Base-by-base conservation (phyloP, 2,329 filamentous ascomycete species). In the Hymenotorrendiella dingleyae region DNA sequence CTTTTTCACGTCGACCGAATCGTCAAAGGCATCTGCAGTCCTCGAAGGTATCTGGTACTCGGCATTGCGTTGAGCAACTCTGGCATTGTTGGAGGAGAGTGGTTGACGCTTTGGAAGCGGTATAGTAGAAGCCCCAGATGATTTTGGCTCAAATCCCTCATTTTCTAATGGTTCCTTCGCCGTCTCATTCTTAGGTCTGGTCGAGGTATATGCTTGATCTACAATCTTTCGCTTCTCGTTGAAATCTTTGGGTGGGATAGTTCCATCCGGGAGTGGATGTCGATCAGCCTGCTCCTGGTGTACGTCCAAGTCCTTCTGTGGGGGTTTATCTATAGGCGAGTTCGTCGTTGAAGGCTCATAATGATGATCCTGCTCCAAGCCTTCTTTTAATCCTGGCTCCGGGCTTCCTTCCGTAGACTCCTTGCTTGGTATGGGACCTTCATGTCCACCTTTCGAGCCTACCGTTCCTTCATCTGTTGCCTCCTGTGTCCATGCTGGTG, bases 11-110 rank as follows among this genome's bases (percentile, higher is more conserved):
- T 47, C 47, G 7, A 45, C 26, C 9, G 47, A 45, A 12, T 42
- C 35, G 19, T 52, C 51, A 36, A 69, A 63, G 17, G 68, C 61
- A 38, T 72, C 69, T 20, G 72, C 71, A 10, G 69, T 62, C 26
- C 64, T 62, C 3, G 67, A 66, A 12, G 78, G 76, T 45, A 80
- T 75, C 41, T 72, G 69, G 20, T 60, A 58, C 53, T 80, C 73
- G 7, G 67, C 63, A 38, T 72, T 59, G 45, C 67, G 62, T 53
- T 76, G 74, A 16, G 69, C 55, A 41, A 61, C 62, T 43, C 66
- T 65, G 21, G 69, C 68, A 41, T 67, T 60, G 6, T 68, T 63
- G n/a, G 68, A 53, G 21, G 67, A 64, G 2, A 54, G 43, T 21
- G 40, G 26, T 23, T 57, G 52, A 16, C 49, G 38, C 10, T 44